Base-by-base conservation (phyloP, 1,284 basidiomycete genomes). In the Malassezia japonica region DNA sequence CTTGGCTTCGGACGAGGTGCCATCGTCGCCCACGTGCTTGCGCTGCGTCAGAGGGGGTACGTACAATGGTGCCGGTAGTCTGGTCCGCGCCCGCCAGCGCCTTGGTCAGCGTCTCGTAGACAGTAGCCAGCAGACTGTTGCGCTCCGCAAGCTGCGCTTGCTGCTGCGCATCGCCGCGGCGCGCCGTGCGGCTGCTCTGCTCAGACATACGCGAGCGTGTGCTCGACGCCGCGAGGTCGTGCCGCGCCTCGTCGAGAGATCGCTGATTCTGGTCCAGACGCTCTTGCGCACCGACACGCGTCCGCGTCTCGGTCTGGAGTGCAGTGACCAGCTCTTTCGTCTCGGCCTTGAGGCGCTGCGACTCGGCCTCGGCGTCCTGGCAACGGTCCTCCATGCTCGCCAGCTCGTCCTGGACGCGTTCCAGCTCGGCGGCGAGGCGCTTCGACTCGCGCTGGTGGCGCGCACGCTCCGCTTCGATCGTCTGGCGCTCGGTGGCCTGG, bases 61-160 rank as follows among this genome's bases (percentile, higher is more conserved):
- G 15, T 33, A 49, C 46, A 76, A 83, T 85, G 65, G 90, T 87
- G 12, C 86, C 83, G 8, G 29, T 15, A 36, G 82, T 79, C 36
- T 85, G 79, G 70, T 92, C 87, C 55, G 88, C 89, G 72, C 87
- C 87, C 40, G 82, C 81, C 53, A 92, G 74, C 55, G 88, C 79
- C 59, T 81, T 79, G 76, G 95, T 90, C 37, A 95, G 76, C 43
- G 88, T 84, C 23, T 80, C 77, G 56, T 43, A 48, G 15, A 54
- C 51, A 6, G 46, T 35, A 8, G 54, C 91, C 86, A 0, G 77
- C 74, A 65, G 90, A 85, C 2, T 82, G 78, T 20, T 72, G 57
- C 50, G 72, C 35, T 77, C 76, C 73, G 79, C 83, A 64, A 9
- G 62, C 59, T 25, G 60, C 50, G 32, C 61, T 4, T 36, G 50